These are phyloP conservation scores for Niebla homalea DNA, from an alignment of 495 filamentous ascomycete species.

Conservation along the genomic window DNA sequence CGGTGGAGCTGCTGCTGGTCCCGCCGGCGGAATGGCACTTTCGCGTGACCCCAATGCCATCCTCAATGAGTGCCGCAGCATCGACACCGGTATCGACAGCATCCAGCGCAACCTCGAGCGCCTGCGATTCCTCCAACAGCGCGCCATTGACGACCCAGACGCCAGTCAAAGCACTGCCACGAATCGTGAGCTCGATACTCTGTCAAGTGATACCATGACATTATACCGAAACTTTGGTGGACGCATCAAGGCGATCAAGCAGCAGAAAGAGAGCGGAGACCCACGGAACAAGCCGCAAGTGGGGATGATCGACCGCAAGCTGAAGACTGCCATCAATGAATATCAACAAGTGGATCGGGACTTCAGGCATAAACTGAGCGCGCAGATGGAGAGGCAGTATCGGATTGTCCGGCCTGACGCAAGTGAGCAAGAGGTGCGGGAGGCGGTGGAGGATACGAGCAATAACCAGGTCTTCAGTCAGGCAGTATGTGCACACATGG, in stretches of 20 bases:
- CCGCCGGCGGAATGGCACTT: background rate
- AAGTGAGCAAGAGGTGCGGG: constrained; percentile 62
- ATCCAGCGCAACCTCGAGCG: constrained; percentile 52
- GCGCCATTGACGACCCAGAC: constrained; percentile 46
- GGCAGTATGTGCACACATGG: constrained; percentile 41
- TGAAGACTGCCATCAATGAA: constrained; percentile 62
- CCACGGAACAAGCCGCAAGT: constrained; percentile 64
- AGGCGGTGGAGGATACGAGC: constrained; percentile 58
- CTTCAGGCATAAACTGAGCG: constrained; percentile 63
- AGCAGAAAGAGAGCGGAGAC: constrained; percentile 56
- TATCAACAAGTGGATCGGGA: constrained; percentile 67
- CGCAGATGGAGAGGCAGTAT: constrained; percentile 77
- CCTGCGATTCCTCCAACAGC: constrained; percentile 44
- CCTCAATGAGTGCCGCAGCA: constrained; percentile 68
- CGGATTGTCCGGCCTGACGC: constrained; percentile 80
- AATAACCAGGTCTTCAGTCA: constrained; percentile 65
- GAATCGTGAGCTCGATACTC: constrained; percentile 43
- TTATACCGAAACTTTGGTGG: constrained; percentile 61
- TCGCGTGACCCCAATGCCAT: constrained; percentile 53
- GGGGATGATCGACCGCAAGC: constrained; percentile 58
- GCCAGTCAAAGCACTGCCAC: constrained; percentile 34
- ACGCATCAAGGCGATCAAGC: constrained; percentile 66
- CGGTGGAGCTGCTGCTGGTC: background rate
- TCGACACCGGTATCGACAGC: constrained; percentile 62
- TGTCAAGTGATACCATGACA: constrained; percentile 62